A percentile compares a stretch with the other conserved stretches of the same genome.
phyloP scores from a whole-genome alignment of 2,329 filamentous ascomycete genomes.

The Grosmannia penicillata region DNA sequence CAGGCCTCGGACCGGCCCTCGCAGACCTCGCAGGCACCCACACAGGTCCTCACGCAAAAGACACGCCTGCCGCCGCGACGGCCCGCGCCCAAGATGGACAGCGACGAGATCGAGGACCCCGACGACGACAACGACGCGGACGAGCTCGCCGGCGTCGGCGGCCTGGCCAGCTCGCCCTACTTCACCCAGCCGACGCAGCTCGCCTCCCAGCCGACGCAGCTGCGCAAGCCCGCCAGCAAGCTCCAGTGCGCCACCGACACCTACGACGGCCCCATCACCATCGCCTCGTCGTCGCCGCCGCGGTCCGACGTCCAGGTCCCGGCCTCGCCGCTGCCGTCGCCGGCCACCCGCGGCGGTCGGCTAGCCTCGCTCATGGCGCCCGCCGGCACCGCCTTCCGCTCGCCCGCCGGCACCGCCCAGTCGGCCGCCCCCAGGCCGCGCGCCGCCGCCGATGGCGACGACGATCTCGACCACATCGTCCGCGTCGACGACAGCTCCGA shows the following conservation, averaged over 20 bases:
- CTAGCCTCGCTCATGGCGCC: slow-evolving; percentile 56
- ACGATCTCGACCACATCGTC: slow-evolving; percentile 21
- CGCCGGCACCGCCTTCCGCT: slow-evolving; percentile 55
- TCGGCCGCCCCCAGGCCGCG: neutral
- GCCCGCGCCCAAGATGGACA: slow-evolving; percentile 1
- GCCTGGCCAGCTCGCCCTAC: slow-evolving; percentile 25
- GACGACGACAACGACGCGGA: slow-evolving; percentile 31
- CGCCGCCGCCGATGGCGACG: slow-evolving; percentile 3
- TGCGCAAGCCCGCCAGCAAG: slow-evolving; percentile 23
- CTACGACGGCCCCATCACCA: slow-evolving; percentile 2
- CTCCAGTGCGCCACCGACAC: slow-evolving; percentile 15
- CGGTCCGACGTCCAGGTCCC: slow-evolving; percentile 56
- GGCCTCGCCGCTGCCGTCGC: slow-evolving; percentile 50
- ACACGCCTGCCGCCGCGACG: neutral
- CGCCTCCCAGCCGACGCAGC: slow-evolving; percentile 32
- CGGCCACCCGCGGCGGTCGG: slow-evolving; percentile 16
- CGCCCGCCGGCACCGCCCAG: slow-evolving; percentile 18
- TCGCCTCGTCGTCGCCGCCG: slow-evolving; percentile 23
- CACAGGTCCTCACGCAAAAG: no score
- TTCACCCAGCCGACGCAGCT: slow-evolving; percentile 31
- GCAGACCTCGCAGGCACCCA: neutral
- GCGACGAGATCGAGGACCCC: slow-evolving; percentile 14
- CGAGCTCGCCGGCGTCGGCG: slow-evolving; percentile 23
- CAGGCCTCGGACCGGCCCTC: neutral
- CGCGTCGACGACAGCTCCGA: slow-evolving; percentile 39